phyloP scores from a whole-genome alignment of 768 basidiomycete genomes.

The Boletus tylopilopsis region DNA sequence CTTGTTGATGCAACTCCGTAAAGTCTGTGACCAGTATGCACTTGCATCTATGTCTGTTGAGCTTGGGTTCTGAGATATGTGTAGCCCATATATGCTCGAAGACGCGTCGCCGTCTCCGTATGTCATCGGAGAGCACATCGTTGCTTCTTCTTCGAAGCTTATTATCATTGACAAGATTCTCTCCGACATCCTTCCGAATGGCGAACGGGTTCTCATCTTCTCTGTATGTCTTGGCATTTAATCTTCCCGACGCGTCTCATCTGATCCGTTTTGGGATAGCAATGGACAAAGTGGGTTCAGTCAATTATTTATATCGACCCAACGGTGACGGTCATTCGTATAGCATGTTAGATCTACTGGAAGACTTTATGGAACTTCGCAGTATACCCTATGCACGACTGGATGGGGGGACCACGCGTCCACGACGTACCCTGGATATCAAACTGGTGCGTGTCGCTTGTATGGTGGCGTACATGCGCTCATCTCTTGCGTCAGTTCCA shows the following conservation, averaged over 20 bases:
- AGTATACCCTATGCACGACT: conserved; percentile 56
- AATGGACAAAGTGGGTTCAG: conserved; percentile 49
- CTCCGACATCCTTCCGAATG: conserved; percentile 51
- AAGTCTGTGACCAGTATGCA: conserved; percentile 67
- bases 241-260: background rate
- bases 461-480: background rate
- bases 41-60: background rate
- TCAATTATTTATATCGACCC: background rate
- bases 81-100: conserved; percentile 50
- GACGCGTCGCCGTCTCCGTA: conserved; percentile 49
- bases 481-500: conserved; percentile 42
- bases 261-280: conserved; percentile 33
- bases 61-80: conserved; percentile 3
- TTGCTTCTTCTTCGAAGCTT: conserved; percentile 54
- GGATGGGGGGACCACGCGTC: conserved; percentile 51
- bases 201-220: conserved; percentile 65
- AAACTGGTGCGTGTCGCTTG: conserved; percentile 39
- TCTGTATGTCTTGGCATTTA: conserved; percentile 39
- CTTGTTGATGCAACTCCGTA: conserved; percentile 66
- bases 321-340: conserved; percentile 4
- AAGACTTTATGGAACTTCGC: conserved; percentile 64
- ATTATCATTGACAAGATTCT: conserved; percentile 59
- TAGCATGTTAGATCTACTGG: conserved; percentile 66
- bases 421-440: conserved; percentile 56
- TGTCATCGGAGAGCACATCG: conserved; percentile 50